A percentile compares a stretch with the other conserved stretches of the same genome.
phyloP scores from a whole-genome alignment of 2,329 filamentous ascomycete genomes.

The Torrubiellomyces zombiae region DNA sequence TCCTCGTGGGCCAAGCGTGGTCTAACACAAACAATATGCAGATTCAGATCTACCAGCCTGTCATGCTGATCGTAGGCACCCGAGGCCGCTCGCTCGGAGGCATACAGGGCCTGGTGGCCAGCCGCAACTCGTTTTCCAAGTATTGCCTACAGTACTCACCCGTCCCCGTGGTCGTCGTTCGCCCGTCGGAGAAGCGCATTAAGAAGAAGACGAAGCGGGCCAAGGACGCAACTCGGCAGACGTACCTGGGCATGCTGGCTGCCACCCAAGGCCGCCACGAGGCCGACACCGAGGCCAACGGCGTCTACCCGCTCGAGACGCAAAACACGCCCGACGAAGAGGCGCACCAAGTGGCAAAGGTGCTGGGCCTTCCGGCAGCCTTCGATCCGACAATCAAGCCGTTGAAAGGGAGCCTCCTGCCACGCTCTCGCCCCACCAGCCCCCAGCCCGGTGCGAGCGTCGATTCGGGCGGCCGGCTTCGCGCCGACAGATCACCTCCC shows the following conservation, averaged over 20 bases:
- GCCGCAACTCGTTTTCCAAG: constrained; percentile 71
- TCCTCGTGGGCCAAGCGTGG: background rate
- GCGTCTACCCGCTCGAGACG: constrained; percentile 36
- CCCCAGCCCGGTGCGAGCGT: constrained; percentile 4
- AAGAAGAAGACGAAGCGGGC: constrained; percentile 80
- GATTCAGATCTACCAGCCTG: constrained; percentile 86
- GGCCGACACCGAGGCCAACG: constrained; percentile 36
- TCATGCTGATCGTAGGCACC: constrained; percentile 81
- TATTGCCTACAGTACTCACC: constrained; percentile 90
- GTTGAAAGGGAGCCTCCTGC: constrained; percentile 17
- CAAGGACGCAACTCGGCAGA: constrained; percentile 57
- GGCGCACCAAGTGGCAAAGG: constrained; percentile 46
- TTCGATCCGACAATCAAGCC: constrained; percentile 50
- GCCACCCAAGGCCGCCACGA: constrained; percentile 41
- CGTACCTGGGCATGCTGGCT: constrained; percentile 63
- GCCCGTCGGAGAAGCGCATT: constrained; percentile 70
- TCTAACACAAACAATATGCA: constrained; percentile 16
- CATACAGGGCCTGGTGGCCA: constrained; percentile 68
- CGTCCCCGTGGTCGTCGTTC: constrained; percentile 82
- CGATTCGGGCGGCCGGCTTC: constrained; percentile 8
- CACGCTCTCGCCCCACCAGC: constrained; percentile 8
- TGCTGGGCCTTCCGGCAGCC: constrained; percentile 42
- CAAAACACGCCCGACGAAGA: constrained; percentile 42
- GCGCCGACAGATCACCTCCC: constrained; percentile 11
- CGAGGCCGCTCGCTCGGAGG: constrained; percentile 71